Evolutionary conservation across 2,329 filamentous ascomycete species (phyloP), one percentile per base, ranked within the genome.

Genomic region (Xylaria hypoxylon): DNA sequence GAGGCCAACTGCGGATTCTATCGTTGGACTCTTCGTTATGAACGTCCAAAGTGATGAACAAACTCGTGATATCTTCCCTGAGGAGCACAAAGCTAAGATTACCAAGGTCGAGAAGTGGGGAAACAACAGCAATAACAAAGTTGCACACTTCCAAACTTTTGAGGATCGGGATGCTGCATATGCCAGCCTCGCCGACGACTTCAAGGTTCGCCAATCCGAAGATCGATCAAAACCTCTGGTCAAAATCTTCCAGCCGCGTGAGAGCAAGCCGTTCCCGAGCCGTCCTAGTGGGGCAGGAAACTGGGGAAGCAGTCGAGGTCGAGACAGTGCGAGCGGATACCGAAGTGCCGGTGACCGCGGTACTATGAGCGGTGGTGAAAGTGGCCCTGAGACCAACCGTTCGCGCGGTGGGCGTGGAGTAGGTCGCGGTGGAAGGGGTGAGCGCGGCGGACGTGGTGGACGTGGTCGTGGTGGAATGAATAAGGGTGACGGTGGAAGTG

Each of bases 21-120:
- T 91, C 72, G 90, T 93, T 74, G 95, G 92, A 55, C 87, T 99
- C 22, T 99, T 97, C 79, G 90, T 99, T 67, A 92, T 92, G 82
- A 94, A 94, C 75, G 89, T 94, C 24, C 92, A 90, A 74, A 91
- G 87, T 60, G 92, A 95, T 71, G 92, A 97, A 35, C 92, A 94
- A 67, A 91, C 93, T 42, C 90, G 91, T 63, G 90, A 92, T 38
- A 84, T 97, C 26, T 95, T 99, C 77, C 84, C 88, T 1, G 90
- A 96, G 13, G 92, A 97, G 74, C 93, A 97, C 76, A 90, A 89
- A 76, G 77, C 87, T 35, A 97, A 96, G 82, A 93, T 97, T 70
- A 80, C 88, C 61, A 90, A 90, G 80, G 85, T 95, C 57, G 90
- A 93, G 75, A 94, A 93, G 80, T 92, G 89, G 83, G 90, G 90